Conservation (phyloP, 495 filamentous ascomycete genomes). For the Cercophora sp. region DNA sequence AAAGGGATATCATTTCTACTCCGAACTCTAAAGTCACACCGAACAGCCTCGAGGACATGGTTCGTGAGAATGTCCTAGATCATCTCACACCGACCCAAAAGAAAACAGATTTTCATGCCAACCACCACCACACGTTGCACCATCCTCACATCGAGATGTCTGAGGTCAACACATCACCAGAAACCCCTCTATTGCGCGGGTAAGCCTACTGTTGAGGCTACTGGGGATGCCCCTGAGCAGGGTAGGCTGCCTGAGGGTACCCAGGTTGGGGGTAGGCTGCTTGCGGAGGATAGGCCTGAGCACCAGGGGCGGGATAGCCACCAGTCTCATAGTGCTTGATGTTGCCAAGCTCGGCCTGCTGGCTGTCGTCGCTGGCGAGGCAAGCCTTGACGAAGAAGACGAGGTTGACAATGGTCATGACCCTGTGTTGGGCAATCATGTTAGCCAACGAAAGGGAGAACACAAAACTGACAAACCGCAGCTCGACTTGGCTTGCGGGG, state of each 20-base stretch:
- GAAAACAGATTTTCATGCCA: not conserved
- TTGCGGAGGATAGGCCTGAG: slow-evolving; percentile 15
- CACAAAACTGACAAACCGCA: too few species aligned
- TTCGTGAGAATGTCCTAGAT: not conserved
- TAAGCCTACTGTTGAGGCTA: not conserved
- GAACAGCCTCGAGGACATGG: not conserved
- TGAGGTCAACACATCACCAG: not conserved
- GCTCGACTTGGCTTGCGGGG: too few species aligned
- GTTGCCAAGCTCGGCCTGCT: slow-evolving; percentile 31
- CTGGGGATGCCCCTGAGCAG: not conserved
- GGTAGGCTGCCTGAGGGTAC: not conserved
- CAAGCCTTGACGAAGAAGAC: slow-evolving; percentile 34
- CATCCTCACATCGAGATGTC: too few species aligned
- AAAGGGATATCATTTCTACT: not conserved
- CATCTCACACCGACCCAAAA: not conserved
- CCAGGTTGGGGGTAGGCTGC: not conserved
- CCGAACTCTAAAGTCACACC: too few species aligned
- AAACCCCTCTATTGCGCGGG: slow-evolving; percentile 1
- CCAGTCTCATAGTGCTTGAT: slow-evolving; percentile 21
- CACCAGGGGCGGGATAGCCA: not conserved
- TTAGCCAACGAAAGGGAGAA: not conserved
- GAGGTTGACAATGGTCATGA: slow-evolving; percentile 33
- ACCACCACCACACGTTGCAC: not conserved
- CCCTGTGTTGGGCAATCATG: slow-evolving; percentile 14
- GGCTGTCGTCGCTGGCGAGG: slow-evolving; percentile 15